Evolutionary conservation across 768 basidiomycete genomes (phyloP).

Genomic region (Lentinus tigrinus): DNA sequence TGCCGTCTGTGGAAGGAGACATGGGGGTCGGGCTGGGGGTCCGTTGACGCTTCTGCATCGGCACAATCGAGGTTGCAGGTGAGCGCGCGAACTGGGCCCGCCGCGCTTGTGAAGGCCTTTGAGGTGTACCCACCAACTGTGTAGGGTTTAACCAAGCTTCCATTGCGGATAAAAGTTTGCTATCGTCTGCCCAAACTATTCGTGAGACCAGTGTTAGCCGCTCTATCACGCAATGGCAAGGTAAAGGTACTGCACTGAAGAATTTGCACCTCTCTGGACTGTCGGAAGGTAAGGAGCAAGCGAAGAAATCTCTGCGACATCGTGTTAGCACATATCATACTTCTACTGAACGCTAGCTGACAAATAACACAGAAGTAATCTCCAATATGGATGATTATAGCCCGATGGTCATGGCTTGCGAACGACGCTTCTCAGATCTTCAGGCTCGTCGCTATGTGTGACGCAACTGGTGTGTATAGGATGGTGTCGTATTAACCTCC

Average conservation of each 20-base stretch:
- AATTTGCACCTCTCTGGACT: constrained; percentile 33
- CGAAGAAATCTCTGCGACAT: constrained; percentile 34
- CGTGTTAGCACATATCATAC: background rate
- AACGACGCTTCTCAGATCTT: too few species aligned
- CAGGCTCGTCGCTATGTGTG: too few species aligned
- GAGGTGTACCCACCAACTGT: background rate
- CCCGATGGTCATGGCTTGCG: too few species aligned
- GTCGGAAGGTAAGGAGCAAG: constrained; percentile 30
- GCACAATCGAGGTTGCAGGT: background rate
- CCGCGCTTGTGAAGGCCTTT: constrained; percentile 6
- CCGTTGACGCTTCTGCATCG: constrained; percentile 7
- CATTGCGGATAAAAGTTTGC: background rate
- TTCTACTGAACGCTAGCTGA: background rate
- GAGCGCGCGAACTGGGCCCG: constrained; percentile 8
- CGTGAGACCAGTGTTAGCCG: background rate
- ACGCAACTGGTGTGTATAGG: too few species aligned
- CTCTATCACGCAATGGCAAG: background rate
- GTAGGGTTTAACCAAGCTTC: background rate
- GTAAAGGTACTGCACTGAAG: constrained; percentile 33
- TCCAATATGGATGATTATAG: too few species aligned
- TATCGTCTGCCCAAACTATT: constrained; percentile 36
- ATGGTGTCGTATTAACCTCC: too few species aligned
- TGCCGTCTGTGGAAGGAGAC: background rate
- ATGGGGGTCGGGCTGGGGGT: background rate
- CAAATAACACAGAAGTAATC: too few species aligned